Evolutionary conservation across 208 protist genomes (phyloP), one percentile per base, ranked within the genome.

Genomic region (Baffinella frigidus): DNA sequence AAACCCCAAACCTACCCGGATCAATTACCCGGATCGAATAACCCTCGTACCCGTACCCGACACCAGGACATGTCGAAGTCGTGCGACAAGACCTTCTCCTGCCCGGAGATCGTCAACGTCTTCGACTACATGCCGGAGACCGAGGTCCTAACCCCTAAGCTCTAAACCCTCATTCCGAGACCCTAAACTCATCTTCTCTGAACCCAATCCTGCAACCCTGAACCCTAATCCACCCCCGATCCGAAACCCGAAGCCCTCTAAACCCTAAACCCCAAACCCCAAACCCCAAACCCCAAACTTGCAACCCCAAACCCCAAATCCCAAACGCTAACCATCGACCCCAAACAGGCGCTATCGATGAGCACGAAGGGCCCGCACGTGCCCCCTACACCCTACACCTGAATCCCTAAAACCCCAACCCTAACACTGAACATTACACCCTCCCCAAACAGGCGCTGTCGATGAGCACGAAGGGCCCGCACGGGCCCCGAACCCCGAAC

Each of bases 31-130:
- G n/a, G n/a, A n/a, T n/a, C n/a, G n/a, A n/a, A n/a, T n/a, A n/a
- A n/a, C n/a, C n/a, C n/a, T n/a, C n/a, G n/a, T n/a, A n/a, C n/a
- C n/a, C n/a, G n/a, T n/a, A n/a, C n/a, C n/a, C n/a, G n/a, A n/a
- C n/a, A 2, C 24, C 56, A 64, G 71, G 71, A 80, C 71, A 80
- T 80, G 71, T 80, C 71, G 7, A 80, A 80, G 71, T 43, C 30
- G 30, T 80, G 71, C 71, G 71, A 80, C 71, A 80, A 80, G 71
- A 50, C 43, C 20, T 17, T 24, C 24, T 36, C 24, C 39, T 80
- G 71, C 71, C 30, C 30, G 71, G 24, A 14, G 24, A 24, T n/a
- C 24, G 71, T 36, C 30, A 80, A 80, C 43, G 71, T 48, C 36
- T 30, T 41, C 39, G 71, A 41, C 20, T 41, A 80, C 71, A 17